Percentiles rank a stretch among this genome's conserved stretches.
These are phyloP conservation scores for Gossypium anomalum DNA, from an alignment of 345 rosid genomes.

Conservation along the genomic window DNA sequence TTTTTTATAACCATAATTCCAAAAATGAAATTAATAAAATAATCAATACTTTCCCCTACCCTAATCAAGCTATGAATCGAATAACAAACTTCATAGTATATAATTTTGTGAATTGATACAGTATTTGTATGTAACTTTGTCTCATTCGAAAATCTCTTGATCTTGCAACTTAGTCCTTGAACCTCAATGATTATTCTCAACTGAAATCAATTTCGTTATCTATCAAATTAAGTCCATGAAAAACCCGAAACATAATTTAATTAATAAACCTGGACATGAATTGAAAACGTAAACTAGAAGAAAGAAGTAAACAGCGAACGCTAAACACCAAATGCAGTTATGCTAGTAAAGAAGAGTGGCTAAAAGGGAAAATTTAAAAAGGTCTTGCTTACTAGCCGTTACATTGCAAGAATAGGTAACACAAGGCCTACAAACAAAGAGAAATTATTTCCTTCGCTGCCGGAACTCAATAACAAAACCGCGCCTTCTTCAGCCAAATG, in stretches of 20 bases:
- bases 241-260: too few relatives aligned
- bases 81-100: too few relatives aligned
- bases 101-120: too few relatives aligned
- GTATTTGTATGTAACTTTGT: not conserved
- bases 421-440: too few relatives aligned
- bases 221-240: not conserved
- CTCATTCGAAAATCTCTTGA: not conserved
- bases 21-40: too few relatives aligned
- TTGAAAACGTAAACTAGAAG: not conserved
- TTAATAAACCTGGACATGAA: not conserved
- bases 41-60: too few relatives aligned
- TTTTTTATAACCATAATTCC: too few relatives aligned
- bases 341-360: not conserved
- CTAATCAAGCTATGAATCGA: too few relatives aligned
- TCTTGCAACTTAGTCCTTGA: not conserved
- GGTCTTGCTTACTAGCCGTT: not conserved
- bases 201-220: not conserved
- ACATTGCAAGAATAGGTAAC: not conserved
- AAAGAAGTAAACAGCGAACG: not conserved
- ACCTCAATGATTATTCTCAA: not conserved
- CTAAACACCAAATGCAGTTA: not conserved
- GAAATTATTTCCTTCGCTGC: too few relatives aligned
- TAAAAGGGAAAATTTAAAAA: not conserved
- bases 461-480: too few relatives aligned
- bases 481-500: conserved; percentile 55